Evolutionary conservation across 129 eudicot species (phyloP), one percentile per base, ranked within the genome.

Genomic region (Flaveria sonorensis): DNA sequence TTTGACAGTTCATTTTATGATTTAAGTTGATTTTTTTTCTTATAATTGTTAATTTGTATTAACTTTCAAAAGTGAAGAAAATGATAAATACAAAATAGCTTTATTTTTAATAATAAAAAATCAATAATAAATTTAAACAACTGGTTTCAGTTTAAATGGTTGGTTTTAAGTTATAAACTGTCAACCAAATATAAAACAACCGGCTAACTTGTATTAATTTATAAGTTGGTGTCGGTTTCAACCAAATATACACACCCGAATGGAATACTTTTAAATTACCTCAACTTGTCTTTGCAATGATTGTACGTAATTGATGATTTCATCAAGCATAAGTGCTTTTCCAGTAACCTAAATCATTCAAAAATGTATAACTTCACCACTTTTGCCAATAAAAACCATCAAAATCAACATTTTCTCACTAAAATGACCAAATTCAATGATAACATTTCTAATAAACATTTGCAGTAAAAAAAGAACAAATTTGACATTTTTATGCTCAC

Each of bases 241-340:
- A 36, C 7, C 40, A 36, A 0, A 32, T 32, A 32, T 32, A 32
- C 6, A 32, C 67, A 26, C 67, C 16, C 36, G 36, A 61, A 12
- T 59, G 11, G 20, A 24, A 52, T 24, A 56, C 7, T 64, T 21
- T 36, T 30, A 48, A 55, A 59, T 66, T 93, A 93, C 98, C 97
- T 93, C 97, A 32, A 93, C 98, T 81, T 93, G 98, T 81, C 91
- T 86, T 59, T 93, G 98, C 78, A 93, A 86, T 36, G 98, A 91
- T 75, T 93, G 96, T 2, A 93, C 98, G 68, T 93, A 93, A 64
- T 93, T 93, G 66, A 93, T 93, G 59, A 93, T 93, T 79, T 93
- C 98, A 83, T 93, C 98, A 45, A 93, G 94, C 98, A 93, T 93
- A 18, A 91, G 82, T 42, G 98, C 97, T 79, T 93, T 93, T 79